Evolutionary conservation across 805 yeast genomes (phyloP).

Genomic region (Saccharomycopsis sp.): DNA sequence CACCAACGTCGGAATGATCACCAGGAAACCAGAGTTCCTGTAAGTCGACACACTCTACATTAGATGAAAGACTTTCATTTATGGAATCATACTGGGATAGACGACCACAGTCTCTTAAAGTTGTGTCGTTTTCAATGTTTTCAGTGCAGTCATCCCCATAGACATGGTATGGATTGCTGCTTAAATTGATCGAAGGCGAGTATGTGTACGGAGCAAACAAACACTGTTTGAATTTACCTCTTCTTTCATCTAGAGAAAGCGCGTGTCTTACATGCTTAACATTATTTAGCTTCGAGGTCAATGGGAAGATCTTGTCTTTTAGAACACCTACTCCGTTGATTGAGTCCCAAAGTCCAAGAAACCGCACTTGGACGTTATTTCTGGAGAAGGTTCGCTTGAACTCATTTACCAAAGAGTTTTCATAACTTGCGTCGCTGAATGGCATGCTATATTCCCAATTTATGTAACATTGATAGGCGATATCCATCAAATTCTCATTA

Average conservation of each 20-base stretch:
- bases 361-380: conserved; percentile 38
- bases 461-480: conserved; percentile 59
- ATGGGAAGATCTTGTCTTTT: conserved; percentile 54
- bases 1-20: conserved; percentile 64
- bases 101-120: not conserved
- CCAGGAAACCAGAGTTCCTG: conserved; percentile 65
- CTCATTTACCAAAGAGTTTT: conserved; percentile 43
- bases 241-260: conserved; percentile 58
- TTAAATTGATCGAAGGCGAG: conserved; percentile 27
- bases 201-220: conserved; percentile 41
- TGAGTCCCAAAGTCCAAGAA: conserved; percentile 66
- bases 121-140: not conserved
- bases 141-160: conserved; percentile 10
- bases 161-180: conserved; percentile 15
- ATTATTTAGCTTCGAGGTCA: conserved; percentile 41
- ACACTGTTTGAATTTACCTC: conserved; percentile 56
- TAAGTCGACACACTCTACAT: conserved; percentile 28
- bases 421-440: conserved; percentile 28
- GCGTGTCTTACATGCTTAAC: conserved; percentile 63
- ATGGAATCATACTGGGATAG: not conserved
- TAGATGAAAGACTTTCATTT: conserved; percentile 1
- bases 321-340: conserved; percentile 60
- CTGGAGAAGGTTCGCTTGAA: conserved; percentile 51
- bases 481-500: conserved; percentile 45
- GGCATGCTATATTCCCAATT: conserved; percentile 39